Evolutionary conservation across 2,329 filamentous ascomycete species (phyloP), one percentile per base, ranked within the genome.

Genomic region (Sclerotinia minor): DNA sequence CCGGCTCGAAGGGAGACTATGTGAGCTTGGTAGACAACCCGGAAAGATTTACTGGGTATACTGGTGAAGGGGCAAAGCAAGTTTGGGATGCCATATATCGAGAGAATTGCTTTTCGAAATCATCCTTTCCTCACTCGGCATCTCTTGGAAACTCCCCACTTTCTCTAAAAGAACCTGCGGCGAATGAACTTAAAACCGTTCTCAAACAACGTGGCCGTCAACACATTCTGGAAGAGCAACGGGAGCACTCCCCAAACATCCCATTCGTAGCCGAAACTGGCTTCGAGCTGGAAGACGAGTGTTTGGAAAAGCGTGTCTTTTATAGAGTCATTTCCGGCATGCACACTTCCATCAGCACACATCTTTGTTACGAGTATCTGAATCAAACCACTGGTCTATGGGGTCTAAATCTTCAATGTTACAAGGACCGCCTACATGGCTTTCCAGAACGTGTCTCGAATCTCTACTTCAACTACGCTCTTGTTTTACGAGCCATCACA

Each of bases 261-360:
- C 83, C 84, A 0, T 87, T 88, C 60, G 84, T 88, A 59, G 83
- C 87, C 61, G 85, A 85, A 74, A 87, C 86, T 9, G 85, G 86
- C 0, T 82, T 94, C 61, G 91, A 95, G 72, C 84, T 89, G 59
- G 93, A 97, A 73, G 94, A 97, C 73, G 92, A 97, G 76, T 99
- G 95, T 76, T 81, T 99, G 32, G 95, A 99, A 82, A 98, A 99
- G 84, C 90, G 95, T n/a, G 95, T 98, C 49, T 99, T 99, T 79
- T 95, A 98, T 80, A 87, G 94, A 8, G 88, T 99, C 71, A 88
- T 99, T 70, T 97, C 93, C 64, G 95, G 95, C 54, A 97, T 99
- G 95, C 95, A 99, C 79, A 92, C 95, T 21, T 97, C 94, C 71
- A 99, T 99, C 78, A 97, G 92, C 72, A 92, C 94, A 0, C 95